Conservation (phyloP, 768 basidiomycete species). For the Nevesoporus exiguus region DNA sequence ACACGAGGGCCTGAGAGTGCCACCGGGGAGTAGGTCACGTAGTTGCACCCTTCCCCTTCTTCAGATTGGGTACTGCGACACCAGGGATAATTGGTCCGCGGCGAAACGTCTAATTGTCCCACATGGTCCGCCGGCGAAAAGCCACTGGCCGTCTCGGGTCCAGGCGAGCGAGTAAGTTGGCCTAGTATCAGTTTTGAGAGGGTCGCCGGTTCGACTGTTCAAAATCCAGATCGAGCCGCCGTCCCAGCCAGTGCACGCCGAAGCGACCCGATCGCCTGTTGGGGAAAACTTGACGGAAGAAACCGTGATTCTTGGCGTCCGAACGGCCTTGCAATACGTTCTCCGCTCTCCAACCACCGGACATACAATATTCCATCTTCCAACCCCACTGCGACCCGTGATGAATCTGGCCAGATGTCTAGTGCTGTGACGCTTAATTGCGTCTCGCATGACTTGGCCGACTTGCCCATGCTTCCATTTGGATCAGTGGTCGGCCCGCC, state of each 20-base stretch:
- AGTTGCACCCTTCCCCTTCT: no score
- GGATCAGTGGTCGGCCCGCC: neutral
- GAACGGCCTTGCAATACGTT: neutral
- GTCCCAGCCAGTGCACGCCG: constrained; percentile 1
- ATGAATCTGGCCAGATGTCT: constrained; percentile 3
- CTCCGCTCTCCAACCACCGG: neutral
- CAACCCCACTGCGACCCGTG: neutral
- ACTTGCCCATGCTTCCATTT: neutral
- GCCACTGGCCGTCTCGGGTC: constrained; percentile 1
- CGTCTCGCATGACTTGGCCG: neutral
- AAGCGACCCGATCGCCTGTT: constrained; percentile 4
- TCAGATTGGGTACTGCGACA: neutral
- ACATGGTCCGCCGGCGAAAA: constrained; percentile 9
- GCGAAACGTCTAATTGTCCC: constrained; percentile 9
- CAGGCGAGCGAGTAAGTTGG: constrained; percentile 6
- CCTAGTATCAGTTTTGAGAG: neutral
- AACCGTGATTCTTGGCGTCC: neutral
- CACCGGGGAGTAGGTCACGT: no score
- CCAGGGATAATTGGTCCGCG: neutral
- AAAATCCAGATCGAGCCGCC: constrained; percentile 3
- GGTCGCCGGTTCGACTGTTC: constrained; percentile 5
- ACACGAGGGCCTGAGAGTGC: no score
- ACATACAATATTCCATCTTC: constrained; percentile 1
- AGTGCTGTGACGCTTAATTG: neutral
- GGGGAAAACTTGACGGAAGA: constrained; percentile 11